phyloP scores from a whole-genome alignment of 208 protist species.

The Trypanosoma theileri region DNA sequence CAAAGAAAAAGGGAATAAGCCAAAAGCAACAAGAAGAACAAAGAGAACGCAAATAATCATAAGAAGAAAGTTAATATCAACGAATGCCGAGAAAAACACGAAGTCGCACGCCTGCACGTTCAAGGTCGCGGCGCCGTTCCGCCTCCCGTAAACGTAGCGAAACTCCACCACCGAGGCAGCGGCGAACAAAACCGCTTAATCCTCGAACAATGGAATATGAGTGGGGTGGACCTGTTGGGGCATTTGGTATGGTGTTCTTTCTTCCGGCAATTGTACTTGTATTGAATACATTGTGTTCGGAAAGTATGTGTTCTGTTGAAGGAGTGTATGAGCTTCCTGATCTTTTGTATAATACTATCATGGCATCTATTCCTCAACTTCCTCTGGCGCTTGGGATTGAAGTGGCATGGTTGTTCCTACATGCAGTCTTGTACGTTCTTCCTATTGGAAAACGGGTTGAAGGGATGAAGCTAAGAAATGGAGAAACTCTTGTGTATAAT shows the following conservation, averaged over 20 bases:
- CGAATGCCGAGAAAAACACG: not conserved
- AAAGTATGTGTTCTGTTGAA: slow-evolving; percentile 31
- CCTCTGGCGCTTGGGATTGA: slow-evolving; percentile 55
- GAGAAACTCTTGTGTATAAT: slow-evolving; percentile 65
- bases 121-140: slow-evolving; percentile 5
- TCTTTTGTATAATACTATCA: slow-evolving; percentile 16
- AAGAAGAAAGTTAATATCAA: too few relatives aligned
- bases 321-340: slow-evolving; percentile 25
- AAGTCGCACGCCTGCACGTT: not conserved
- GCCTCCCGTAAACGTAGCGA: not conserved
- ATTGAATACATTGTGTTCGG: slow-evolving; percentile 61
- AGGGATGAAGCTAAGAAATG: slow-evolving; percentile 63
- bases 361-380: slow-evolving; percentile 37
- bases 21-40: too few relatives aligned
- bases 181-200: slow-evolving; percentile 39
- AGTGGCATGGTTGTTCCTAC: slow-evolving; percentile 58
- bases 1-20: too few relatives aligned
- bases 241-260: slow-evolving; percentile 45
- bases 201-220: slow-evolving; percentile 63
- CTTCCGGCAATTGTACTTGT: slow-evolving; percentile 60
- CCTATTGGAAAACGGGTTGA: slow-evolving; percentile 68
- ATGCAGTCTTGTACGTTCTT: slow-evolving; percentile 67
- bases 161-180: not conserved
- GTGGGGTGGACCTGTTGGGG: slow-evolving; percentile 78
- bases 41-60: too few relatives aligned